These are phyloP conservation scores for Catenaria anguillulae DNA, from an alignment of 371 early-diverging fungal genomes.

Conservation along the genomic window DNA sequence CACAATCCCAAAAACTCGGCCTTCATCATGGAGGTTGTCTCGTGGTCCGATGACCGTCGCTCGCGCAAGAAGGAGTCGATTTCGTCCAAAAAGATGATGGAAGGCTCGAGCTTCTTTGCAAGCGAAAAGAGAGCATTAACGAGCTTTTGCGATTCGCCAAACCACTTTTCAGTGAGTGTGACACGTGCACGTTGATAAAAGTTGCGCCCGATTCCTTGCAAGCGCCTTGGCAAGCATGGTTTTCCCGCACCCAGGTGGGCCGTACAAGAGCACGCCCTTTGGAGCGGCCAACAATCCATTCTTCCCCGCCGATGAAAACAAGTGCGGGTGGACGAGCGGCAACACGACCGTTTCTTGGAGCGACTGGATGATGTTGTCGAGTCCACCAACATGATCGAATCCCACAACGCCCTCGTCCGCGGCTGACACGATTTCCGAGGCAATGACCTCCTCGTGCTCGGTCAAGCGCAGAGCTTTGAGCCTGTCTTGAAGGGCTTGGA, in stretches of 20 bases:
- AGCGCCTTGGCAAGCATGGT: constrained; percentile 96
- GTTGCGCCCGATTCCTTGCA: constrained; percentile 84
- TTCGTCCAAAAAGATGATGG: constrained; percentile 95
- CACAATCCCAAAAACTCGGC: constrained; percentile 93
- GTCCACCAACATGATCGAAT: constrained; percentile 84
- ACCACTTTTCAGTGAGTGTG: constrained; percentile 93
- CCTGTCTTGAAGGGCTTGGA: constrained; percentile 20
- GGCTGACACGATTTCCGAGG: constrained; percentile 69
- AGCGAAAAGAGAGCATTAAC: constrained; percentile 82
- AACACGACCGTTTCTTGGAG: constrained; percentile 88
- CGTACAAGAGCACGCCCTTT: constrained; percentile 84
- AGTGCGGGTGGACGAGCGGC: constrained; percentile 75
- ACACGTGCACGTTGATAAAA: constrained; percentile 88
- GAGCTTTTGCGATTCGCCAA: constrained; percentile 90
- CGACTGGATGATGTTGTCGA: constrained; percentile 77
- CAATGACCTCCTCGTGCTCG: constrained; percentile 87
- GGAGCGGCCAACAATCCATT: constrained; percentile 63
- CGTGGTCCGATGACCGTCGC: constrained; percentile 78
- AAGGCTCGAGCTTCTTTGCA: constrained; percentile 83
- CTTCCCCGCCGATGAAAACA: constrained; percentile 34
- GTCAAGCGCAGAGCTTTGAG: constrained; percentile 46
- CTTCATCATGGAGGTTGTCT: constrained; percentile 93
- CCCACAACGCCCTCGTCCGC: constrained; percentile 75
- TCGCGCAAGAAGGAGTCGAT: constrained; percentile 93
- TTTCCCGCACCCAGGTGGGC: constrained; percentile 94